These are phyloP conservation scores for Tetrapisispora nanseiensis DNA, from an alignment of 805 yeast species.

Conservation along the genomic window DNA sequence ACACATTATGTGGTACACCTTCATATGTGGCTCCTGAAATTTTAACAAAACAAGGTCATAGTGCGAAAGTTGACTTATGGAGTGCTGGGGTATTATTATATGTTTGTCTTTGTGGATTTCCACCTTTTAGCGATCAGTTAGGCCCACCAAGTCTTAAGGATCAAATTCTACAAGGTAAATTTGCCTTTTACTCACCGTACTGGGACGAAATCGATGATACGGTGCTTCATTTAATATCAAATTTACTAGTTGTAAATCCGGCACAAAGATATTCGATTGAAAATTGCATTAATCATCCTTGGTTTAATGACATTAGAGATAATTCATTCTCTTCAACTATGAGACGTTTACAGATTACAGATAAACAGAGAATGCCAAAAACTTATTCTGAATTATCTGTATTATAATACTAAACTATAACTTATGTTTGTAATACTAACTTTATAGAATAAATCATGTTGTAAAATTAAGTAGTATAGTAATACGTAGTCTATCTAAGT, in stretches of 20 bases:
- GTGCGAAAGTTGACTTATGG: constrained; percentile 73
- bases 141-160: constrained; percentile 74
- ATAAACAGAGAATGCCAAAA: constrained; percentile 23
- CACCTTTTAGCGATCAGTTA: constrained; percentile 74
- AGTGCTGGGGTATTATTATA: constrained; percentile 70
- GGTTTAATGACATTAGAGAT: constrained; percentile 39
- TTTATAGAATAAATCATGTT: not conserved
- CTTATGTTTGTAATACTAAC: not conserved
- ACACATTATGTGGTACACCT: constrained; percentile 78
- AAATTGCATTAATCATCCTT: constrained; percentile 79
- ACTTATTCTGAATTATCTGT: constrained; percentile 32
- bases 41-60: constrained; percentile 43
- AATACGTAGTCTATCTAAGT: not conserved
- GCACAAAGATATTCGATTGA: constrained; percentile 69
- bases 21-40: constrained; percentile 85
- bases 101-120: constrained; percentile 75
- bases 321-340: constrained; percentile 10
- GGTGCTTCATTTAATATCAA: constrained; percentile 56
- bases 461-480: not conserved
- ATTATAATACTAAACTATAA: constrained; percentile 3
- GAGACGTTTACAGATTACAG: constrained; percentile 24
- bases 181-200: constrained; percentile 68
- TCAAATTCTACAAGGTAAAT: constrained; percentile 57
- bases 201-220: constrained; percentile 65
- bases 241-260: constrained; percentile 54